Conservation (phyloP, 305 asterid genomes). For the Euphrasia arctica region DNA sequence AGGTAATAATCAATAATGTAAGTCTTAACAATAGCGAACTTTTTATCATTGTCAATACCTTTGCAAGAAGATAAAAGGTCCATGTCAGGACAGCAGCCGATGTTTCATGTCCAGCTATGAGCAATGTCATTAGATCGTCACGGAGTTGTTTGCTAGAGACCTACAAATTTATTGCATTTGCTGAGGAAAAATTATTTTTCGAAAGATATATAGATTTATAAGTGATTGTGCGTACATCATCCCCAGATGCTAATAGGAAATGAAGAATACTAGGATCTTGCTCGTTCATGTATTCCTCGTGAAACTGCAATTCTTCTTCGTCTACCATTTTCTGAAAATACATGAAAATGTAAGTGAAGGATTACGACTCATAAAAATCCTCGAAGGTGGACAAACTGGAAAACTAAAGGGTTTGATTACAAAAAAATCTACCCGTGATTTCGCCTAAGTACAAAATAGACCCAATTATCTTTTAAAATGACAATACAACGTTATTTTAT, state of each 20-base stretch:
- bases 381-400: background rate
- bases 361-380: conserved; percentile 1
- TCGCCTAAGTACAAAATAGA: background rate
- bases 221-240: conserved; percentile 56
- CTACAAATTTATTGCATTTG: conserved; percentile 42
- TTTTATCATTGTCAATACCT: conserved; percentile 35
- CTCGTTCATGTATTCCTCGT: conserved; percentile 97
- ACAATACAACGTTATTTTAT: background rate
- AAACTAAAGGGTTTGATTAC: background rate
- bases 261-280: conserved; percentile 98
- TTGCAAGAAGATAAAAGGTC: conserved; percentile 94
- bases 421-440: background rate
- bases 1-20: too few relatives aligned
- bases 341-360: conserved; percentile 11
- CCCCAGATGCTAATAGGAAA: conserved; percentile 94
- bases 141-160: conserved; percentile 99
- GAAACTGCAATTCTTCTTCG: conserved; percentile 94
- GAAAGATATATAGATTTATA: conserved; percentile 26
- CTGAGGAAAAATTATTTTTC: conserved; percentile 26
- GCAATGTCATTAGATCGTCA: conserved; percentile 97
- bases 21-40: too few relatives aligned
- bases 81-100: conserved; percentile 98
- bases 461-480: background rate
- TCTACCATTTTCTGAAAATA: conserved; percentile 86
- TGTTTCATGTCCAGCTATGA: conserved; percentile 99